Evolutionary conservation across 345 rosid genomes (phyloP), one percentile per base, ranked within the genome.

Genomic region (Hibiscus trionum): DNA sequence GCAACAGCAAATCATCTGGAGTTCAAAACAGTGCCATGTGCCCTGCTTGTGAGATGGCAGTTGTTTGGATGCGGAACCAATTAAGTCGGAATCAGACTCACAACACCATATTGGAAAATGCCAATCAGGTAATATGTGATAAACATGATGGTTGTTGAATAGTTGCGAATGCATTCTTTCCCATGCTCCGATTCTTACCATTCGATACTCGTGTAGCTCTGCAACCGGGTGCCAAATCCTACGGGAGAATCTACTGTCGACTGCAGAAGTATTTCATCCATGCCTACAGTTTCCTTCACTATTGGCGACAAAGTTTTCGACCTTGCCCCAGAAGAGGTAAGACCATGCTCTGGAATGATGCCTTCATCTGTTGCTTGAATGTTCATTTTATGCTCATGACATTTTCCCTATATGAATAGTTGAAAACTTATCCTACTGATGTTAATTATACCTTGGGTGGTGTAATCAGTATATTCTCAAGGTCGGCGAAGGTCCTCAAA

Each of bases 1-100:
- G 72, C 66, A 68, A 72, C 52, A 66, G 73, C 66, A 84, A 76
- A 75, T 80, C 77, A 60, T 84, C 87, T 1, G 78, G 77, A 33
- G 72, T 76, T 66, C 50, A 73, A 27, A 81, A 63, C 52, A 87
- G 84, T 72, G 90, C 88, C 21, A 81, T 76, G 78, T 95, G 99
- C 79, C 71, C 90, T 31, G 87, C 90, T 76, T 95, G 97, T 81
- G 93, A 92, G 88, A 88, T 86, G 99, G 87, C 96, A 61, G 97
- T 88, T 75, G 87, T 87, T 14, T 95, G 99, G 99, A 89, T 89
- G 83, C 90, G 89, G 74, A 88, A 87, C 86, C 87, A 92, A 79
- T 75, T 92, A 68, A 82, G 73, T 80, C 91, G 82, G 80, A 92
- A 95, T 86, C 80, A 81, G 82, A 87, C 97, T 4, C 85, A 81